A percentile compares a stretch with the other conserved stretches of the same genome.
Evolutionary conservation across 2,329 filamentous ascomycete species (phyloP).

Genomic region (Albophoma yamanashiensis): DNA sequence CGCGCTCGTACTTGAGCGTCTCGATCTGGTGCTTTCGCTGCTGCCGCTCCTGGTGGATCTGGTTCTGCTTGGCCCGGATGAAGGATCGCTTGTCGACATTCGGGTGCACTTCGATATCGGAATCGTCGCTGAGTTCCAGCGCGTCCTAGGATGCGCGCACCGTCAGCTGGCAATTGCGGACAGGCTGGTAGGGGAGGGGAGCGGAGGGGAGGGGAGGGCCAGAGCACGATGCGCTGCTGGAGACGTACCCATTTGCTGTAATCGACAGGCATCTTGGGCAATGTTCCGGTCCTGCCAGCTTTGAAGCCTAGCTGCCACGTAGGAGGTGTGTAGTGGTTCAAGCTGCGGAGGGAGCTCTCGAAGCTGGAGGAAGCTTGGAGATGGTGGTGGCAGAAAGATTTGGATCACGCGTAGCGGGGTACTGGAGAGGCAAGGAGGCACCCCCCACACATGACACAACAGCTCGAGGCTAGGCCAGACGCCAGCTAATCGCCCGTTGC

Average conservation of each 20-base stretch:
- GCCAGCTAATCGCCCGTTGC: background rate
- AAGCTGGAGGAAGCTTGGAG: background rate
- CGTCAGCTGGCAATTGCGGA: background rate
- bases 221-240: background rate
- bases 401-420: background rate
- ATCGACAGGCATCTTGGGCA: constrained; percentile 36
- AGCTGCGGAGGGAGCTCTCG: background rate
- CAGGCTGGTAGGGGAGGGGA: background rate
- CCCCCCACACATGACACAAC: background rate
- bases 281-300: background rate
- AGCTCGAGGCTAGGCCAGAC: background rate
- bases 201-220: background rate
- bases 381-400: background rate
- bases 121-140: constrained; percentile 95
- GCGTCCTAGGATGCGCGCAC: constrained; percentile 48
- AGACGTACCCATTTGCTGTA: constrained; percentile 59
- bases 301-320: no score
- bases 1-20: constrained; percentile 82
- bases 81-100: constrained; percentile 98
- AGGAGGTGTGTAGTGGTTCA: background rate
- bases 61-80: constrained; percentile 93
- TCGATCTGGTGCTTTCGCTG: constrained; percentile 83
- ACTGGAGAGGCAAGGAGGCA: no score
- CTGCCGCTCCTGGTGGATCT: constrained; percentile 86
- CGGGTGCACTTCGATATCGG: constrained; percentile 94